phyloP scores from a whole-genome alignment of 148 eudicot species.

The Vaccinium myrtillus region DNA sequence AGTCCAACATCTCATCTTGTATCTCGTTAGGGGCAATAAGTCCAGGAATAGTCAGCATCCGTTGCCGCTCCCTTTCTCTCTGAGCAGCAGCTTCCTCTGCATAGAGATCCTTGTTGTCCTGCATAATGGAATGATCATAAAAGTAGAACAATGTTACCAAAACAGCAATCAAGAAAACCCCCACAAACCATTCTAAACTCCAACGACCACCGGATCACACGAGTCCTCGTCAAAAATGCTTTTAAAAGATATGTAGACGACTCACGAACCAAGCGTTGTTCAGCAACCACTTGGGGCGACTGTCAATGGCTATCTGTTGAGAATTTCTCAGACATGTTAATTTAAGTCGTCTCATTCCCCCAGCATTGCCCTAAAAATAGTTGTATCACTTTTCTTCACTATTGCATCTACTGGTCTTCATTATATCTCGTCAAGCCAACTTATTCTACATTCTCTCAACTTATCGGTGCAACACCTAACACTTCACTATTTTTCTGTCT shows the following conservation, averaged over 20 bases:
- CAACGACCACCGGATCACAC: neutral
- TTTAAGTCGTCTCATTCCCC: neutral
- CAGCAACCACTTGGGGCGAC: neutral
- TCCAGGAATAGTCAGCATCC: conserved; percentile 86
- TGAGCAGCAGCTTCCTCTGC: conserved; percentile 98
- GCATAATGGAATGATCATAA: conserved; percentile 14
- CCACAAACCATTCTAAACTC: neutral
- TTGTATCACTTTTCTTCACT: neutral
- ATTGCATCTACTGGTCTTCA: neutral
- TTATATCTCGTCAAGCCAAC: neutral
- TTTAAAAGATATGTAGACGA: neutral
- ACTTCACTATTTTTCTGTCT: neutral
- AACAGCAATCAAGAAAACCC: neutral
- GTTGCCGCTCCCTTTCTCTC: conserved; percentile 81
- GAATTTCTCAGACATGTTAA: neutral
- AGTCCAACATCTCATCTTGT: conserved; percentile 94
- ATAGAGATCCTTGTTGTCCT: conserved; percentile 98
- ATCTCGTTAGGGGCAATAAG: conserved; percentile 94
- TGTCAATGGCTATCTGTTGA: neutral
- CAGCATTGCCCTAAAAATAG: neutral
- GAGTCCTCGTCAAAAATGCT: neutral
- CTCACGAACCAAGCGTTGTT: neutral
- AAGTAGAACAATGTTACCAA: neutral
- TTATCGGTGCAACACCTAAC: neutral
- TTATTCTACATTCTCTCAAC: neutral